Percentiles rank a stretch among this genome's conserved stretches.
Evolutionary conservation across 768 basidiomycete species (phyloP).

Genomic region (Trametes sanguinea): DNA sequence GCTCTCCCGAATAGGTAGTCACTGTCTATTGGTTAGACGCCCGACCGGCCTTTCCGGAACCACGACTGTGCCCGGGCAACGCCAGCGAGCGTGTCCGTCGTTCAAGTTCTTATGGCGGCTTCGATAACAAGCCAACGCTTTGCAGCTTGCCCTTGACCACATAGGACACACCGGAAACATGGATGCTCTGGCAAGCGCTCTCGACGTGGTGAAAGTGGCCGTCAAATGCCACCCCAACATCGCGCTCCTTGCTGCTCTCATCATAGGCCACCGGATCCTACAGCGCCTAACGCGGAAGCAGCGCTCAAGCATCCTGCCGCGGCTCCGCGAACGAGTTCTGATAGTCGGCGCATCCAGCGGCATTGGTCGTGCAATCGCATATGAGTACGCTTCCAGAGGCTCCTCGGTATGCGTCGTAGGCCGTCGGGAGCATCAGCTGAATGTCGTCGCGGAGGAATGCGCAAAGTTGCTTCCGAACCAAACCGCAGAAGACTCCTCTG

Average conservation of each 20-base stretch:
- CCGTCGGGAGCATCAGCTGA: slow-evolving; percentile 55
- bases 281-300: slow-evolving; percentile 13
- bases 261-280: slow-evolving; percentile 17
- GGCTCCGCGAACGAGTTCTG: slow-evolving; percentile 67
- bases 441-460: slow-evolving; percentile 66
- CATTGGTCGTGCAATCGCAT: slow-evolving; percentile 72
- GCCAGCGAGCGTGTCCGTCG: no score
- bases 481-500: slow-evolving; percentile 23
- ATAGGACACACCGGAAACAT: neutral
- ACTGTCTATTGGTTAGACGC: neutral
- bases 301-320: slow-evolving; percentile 39
- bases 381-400: slow-evolving; percentile 71
- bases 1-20: slow-evolving; percentile 2
- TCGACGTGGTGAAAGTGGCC: neutral
- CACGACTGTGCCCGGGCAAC: neutral
- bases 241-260: slow-evolving; percentile 14
- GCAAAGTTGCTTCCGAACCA: slow-evolving; percentile 26
- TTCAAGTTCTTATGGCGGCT: no score
- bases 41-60: neutral
- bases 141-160: neutral
- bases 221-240: slow-evolving; percentile 8
- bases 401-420: slow-evolving; percentile 77
- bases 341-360: slow-evolving; percentile 86
- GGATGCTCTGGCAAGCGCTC: neutral
- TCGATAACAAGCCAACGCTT: no score